Evolutionary conservation across 352 stramenopile species (phyloP), one percentile per base, ranked within the genome.

Genomic region (Plasmopara muralis): DNA sequence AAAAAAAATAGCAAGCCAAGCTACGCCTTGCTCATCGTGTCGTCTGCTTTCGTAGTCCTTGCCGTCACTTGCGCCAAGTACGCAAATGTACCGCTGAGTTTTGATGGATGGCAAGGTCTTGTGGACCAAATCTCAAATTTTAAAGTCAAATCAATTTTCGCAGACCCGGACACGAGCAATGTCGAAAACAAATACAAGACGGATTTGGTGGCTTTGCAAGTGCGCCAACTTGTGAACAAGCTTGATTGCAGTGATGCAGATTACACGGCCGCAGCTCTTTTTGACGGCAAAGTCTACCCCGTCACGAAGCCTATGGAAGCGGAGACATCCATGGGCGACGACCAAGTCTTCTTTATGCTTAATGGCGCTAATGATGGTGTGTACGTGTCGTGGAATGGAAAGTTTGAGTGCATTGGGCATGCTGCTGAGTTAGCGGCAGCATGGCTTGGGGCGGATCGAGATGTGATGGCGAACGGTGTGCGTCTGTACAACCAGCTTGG

Each of bases 281-380:
- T 72, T 18, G 48, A 60, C 13, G 76, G 74, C 34, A 66, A 70
- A 37, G 13, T 70, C 0, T 48, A 70, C 6, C 62, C 50, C 37
- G 76, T 89, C n/a, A 80, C 64, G 38, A 55, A 84, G 16, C 67
- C 79, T 5, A 89, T 87, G 73, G 63, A 80, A 29, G 52, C 47
- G 2, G 55, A 58, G 3, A 33, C 54, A 20, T 48, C 62, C 9
- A 62, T 63, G 31, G 12, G 20, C 10, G 51, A 64, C 6, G 66
- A 89, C 70, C 70, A 68, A 54, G 52, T 88, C 39, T 93, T 93
- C 50, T 83, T 93, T 64, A 83, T 93, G 73, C 77, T 93, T 57
- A 93, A 93, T 46, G 82, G 82, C 9, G 74, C 60, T 13, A 93
- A 90, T 46, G 72, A 89, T 30, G 82, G 82, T 7, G 49, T 93